phyloP scores from a whole-genome alignment of 164 flowering plant species.

The Macadamia tetraphylla region DNA sequence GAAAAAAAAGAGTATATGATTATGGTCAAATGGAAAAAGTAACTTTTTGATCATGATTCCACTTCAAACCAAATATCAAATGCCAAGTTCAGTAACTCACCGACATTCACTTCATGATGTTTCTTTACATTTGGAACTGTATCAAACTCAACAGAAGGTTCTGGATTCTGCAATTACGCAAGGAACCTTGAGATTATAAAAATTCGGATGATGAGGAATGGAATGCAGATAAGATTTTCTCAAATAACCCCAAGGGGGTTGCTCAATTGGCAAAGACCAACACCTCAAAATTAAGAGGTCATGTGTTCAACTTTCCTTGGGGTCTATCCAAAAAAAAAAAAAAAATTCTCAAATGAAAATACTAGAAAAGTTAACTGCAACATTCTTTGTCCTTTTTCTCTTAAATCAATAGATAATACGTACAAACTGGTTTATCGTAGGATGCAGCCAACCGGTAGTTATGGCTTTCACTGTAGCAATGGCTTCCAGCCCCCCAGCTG shows the following conservation, averaged over 20 bases:
- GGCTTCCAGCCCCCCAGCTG: not conserved
- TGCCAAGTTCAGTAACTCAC: constrained; percentile 24
- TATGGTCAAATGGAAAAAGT: too few relatives aligned
- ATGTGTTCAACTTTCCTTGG: too few relatives aligned
- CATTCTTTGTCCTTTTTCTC: too few relatives aligned
- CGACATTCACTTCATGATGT: constrained; percentile 72
- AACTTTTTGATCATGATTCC: not conserved
- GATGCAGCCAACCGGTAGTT: not conserved
- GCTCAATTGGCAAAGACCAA: too few relatives aligned
- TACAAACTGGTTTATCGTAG: constrained; percentile 1
- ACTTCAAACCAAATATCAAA: not conserved
- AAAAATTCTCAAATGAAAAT: too few relatives aligned
- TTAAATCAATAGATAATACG: not conserved
- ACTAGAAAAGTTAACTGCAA: too few relatives aligned
- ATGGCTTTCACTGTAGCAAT: not conserved
- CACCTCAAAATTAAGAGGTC: too few relatives aligned
- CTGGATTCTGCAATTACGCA: constrained; percentile 45
- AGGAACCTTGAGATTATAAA: not conserved
- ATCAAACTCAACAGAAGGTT: constrained; percentile 63
- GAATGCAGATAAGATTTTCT: too few relatives aligned
- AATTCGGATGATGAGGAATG: not conserved
- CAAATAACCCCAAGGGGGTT: too few relatives aligned
- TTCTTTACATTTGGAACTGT: constrained; percentile 56
- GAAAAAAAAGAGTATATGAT: too few relatives aligned
- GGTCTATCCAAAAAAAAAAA: too few relatives aligned